These are phyloP conservation scores for Zymoseptoria tritici DNA, from an alignment of 2,329 filamentous ascomycete species.

Conservation along the genomic window DNA sequence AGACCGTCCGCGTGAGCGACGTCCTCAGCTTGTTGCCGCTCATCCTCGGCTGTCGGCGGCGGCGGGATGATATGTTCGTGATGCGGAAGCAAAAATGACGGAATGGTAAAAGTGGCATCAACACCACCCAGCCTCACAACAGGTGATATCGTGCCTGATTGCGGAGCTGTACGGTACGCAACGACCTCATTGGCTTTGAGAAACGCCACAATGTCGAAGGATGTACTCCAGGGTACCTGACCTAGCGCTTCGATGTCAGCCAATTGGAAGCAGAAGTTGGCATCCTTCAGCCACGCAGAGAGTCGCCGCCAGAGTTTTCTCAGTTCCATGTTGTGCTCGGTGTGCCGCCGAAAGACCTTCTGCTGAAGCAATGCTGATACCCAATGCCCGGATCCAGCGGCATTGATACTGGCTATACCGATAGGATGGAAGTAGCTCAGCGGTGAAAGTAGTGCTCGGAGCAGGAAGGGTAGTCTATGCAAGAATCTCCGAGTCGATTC, in stretches of 20 bases:
- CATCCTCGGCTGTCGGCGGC: constrained; percentile 30
- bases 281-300: constrained; percentile 44
- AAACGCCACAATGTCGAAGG: constrained; percentile 42
- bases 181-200: constrained; percentile 43
- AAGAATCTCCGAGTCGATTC: constrained; percentile 32
- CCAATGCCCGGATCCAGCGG: constrained; percentile 45
- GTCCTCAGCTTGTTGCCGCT: constrained; percentile 30
- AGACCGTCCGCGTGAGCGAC: constrained; percentile 38
- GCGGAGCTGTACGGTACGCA: constrained; percentile 42
- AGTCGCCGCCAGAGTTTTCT: constrained; percentile 41
- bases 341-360: constrained; percentile 45
- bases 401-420: constrained; percentile 43
- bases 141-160: constrained; percentile 39
- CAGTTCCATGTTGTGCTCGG: constrained; percentile 38
- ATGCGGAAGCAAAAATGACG: constrained; percentile 46
- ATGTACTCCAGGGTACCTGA: constrained; percentile 43
- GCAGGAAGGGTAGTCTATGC: constrained; percentile 45
- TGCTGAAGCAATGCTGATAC: constrained; percentile 41
- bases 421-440: constrained; percentile 49
- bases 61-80: constrained; percentile 47
- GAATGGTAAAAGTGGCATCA: constrained; percentile 43
- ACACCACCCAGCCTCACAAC: constrained; percentile 46
- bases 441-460: constrained; percentile 42
- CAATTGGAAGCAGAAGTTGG: constrained; percentile 47
- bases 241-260: constrained; percentile 39